Evolutionary conservation across 306 rosid genomes (phyloP).

Genomic region (Trichosanthes truncata): DNA sequence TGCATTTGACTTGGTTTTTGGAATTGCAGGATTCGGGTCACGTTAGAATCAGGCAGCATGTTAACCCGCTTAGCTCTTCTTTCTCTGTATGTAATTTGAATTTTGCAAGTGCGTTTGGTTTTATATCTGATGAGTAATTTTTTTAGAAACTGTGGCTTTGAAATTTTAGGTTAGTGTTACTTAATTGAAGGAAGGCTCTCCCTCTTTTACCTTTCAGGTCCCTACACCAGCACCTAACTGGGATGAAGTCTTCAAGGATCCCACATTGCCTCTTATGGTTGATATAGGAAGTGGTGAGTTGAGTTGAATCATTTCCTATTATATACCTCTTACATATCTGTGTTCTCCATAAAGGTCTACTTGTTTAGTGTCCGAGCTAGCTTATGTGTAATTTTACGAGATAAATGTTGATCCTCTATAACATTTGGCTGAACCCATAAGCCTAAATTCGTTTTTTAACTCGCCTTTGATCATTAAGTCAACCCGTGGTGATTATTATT

Average conservation of each 20-base stretch:
- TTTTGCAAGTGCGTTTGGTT: neutral
- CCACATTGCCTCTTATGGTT: constrained; percentile 79
- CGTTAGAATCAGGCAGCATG: constrained; percentile 88
- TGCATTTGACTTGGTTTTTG: neutral
- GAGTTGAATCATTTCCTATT: neutral
- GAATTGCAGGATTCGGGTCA: constrained; percentile 66
- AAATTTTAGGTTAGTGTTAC: neutral
- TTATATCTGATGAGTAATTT: neutral
- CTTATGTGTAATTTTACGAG: neutral
- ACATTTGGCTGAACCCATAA: neutral
- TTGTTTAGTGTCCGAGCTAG: neutral
- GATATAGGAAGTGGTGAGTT: constrained; percentile 86
- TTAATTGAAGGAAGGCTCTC: neutral
- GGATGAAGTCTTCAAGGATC: constrained; percentile 69
- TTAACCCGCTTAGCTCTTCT: constrained; percentile 71
- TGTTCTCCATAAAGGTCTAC: neutral
- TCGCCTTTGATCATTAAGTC: neutral
- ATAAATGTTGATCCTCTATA: neutral
- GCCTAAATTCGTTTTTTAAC: neutral
- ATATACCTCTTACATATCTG: neutral
- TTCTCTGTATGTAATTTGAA: constrained; percentile 47
- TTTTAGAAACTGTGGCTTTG: neutral
- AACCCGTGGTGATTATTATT: neutral
- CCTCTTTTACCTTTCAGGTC: constrained; percentile 21
- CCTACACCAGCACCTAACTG: constrained; percentile 71